These are phyloP conservation scores for Coffea canephora DNA, from an alignment of 257 asterid species.

Conservation along the genomic window DNA sequence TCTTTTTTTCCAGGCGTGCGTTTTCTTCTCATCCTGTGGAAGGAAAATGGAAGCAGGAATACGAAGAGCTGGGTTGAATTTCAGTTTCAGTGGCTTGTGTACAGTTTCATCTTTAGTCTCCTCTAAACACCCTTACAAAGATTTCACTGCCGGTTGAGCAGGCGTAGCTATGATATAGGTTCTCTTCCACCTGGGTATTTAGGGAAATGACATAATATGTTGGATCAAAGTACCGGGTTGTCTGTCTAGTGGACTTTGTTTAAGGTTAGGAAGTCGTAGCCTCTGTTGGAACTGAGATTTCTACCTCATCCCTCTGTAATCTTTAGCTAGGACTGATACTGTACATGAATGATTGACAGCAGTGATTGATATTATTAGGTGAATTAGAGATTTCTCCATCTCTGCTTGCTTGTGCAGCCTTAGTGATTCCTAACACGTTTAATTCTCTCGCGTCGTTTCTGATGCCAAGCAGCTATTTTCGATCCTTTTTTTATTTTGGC, in stretches of 20 bases:
- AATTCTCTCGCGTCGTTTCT: too few relatives aligned
- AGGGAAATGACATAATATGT: neutral
- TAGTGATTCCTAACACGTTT: too few relatives aligned
- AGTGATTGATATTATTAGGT: neutral
- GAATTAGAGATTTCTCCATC: neutral
- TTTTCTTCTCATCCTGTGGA: slow-evolving; percentile 8
- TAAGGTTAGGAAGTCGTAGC: neutral
- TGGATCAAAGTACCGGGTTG: neutral
- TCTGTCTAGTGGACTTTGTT: neutral
- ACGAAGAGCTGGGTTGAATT: slow-evolving; percentile 1
- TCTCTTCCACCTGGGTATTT: neutral
- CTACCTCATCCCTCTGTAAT: slow-evolving; percentile 1
- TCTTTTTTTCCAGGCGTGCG: slow-evolving; percentile 27
- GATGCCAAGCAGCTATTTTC: too few relatives aligned
- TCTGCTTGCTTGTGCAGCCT: neutral
- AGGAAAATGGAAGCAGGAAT: neutral
- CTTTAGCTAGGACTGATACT: neutral
- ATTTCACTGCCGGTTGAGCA: slow-evolving; percentile 1
- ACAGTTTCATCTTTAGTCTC: slow-evolving; percentile 3
- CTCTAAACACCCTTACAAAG: neutral
- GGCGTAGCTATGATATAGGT: neutral
- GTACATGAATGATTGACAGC: slow-evolving; percentile 2
- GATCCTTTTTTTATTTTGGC: too few relatives aligned
- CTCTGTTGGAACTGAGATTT: neutral
- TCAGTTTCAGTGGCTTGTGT: slow-evolving; percentile 7